phyloP scores from a whole-genome alignment of 768 basidiomycete genomes.

The Symmetrospora coprosmae region DNA sequence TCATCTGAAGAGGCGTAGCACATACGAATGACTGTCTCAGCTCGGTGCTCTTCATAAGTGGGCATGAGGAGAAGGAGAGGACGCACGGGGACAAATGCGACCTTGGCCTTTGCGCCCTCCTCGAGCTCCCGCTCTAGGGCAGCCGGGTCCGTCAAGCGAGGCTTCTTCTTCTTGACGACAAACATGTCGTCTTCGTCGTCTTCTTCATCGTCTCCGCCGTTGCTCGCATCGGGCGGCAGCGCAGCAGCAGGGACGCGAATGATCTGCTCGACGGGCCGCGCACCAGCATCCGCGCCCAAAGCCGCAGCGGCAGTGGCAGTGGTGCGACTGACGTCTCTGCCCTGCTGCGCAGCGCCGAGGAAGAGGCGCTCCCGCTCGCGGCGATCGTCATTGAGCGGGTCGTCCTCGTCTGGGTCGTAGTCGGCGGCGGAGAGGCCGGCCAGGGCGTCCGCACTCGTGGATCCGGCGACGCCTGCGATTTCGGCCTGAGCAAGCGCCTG shows the following conservation, averaged over 20 bases:
- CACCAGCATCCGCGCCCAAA: background rate
- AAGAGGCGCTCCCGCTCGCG: constrained; percentile 44
- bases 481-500: no score
- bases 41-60: constrained; percentile 39
- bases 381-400: constrained; percentile 66
- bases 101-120: background rate
- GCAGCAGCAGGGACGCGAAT: no score
- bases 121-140: background rate
- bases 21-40: constrained; percentile 21
- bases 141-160: constrained; percentile 33
- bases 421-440: constrained; percentile 82
- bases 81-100: constrained; percentile 24
- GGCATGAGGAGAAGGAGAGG: background rate
- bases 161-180: constrained; percentile 53
- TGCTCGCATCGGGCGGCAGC: background rate
- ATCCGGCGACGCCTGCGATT: no score
- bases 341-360: constrained; percentile 22
- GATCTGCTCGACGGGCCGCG: background rate
- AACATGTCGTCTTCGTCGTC: constrained; percentile 88
- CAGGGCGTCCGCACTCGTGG: no score
- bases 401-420: constrained; percentile 72
- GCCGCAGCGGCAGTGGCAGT: constrained; percentile 32
- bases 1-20: constrained; percentile 4
- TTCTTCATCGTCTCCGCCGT: constrained; percentile 42
- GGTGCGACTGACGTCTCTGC: constrained; percentile 23